Conservation (phyloP, 2,329 filamentous ascomycete genomes). For the Chaetomium sp. region DNA sequence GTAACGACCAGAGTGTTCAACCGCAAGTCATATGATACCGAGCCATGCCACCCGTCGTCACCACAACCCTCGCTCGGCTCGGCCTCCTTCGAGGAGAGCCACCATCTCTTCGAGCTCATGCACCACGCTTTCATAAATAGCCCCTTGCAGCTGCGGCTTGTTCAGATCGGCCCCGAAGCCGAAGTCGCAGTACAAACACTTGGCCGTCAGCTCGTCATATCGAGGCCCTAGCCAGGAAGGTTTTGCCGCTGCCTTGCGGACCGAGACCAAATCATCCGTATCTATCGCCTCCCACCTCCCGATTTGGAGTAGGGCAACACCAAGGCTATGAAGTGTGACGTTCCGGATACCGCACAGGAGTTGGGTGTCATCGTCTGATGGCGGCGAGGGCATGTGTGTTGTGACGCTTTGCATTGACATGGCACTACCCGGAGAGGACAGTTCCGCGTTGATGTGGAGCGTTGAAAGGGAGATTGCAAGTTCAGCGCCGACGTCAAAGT, state of each 20-base stretch:
- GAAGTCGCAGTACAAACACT: conserved; percentile 13
- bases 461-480: conserved; percentile 11
- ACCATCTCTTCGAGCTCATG: conserved; percentile 18
- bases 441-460: conserved; percentile 8
- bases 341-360: conserved; percentile 9
- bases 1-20: no score
- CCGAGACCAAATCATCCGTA: not conserved
- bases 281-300: conserved; percentile 12
- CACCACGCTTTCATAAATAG: conserved; percentile 8
- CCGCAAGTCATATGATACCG: no score
- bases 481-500: conserved; percentile 8
- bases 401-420: conserved; percentile 3
- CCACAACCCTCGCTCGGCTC: not conserved
- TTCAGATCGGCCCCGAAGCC: conserved; percentile 8
- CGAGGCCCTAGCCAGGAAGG: conserved; percentile 10
- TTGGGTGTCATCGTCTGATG: not conserved
- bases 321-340: conserved; percentile 5
- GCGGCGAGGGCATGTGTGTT: not conserved
- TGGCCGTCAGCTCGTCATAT: conserved; percentile 12
- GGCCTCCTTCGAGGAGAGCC: not conserved
- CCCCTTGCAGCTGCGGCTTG: conserved; percentile 10
- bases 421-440: not conserved
- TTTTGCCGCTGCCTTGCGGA: not conserved
- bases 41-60: not conserved
- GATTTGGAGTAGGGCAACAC: conserved; percentile 13